Percentiles rank a stretch among this genome's conserved stretches.
These are phyloP conservation scores for Amanita brunnescens DNA, from an alignment of 768 basidiomycete species.

Conservation along the genomic window DNA sequence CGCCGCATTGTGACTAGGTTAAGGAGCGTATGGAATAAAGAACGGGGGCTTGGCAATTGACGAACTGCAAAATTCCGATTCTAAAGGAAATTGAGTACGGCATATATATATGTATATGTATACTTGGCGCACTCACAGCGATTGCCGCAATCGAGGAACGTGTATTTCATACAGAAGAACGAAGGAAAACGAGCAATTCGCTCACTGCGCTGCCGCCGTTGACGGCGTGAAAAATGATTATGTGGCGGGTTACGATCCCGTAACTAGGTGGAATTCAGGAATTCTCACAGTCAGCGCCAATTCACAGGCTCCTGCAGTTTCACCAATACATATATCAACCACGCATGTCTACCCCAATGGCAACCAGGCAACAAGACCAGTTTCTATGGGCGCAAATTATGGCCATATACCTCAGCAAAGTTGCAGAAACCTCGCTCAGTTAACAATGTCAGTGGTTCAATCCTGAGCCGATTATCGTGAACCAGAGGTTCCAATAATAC, in stretches of 20 bases:
- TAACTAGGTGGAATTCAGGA: constrained; percentile 1
- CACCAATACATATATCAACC: not conserved
- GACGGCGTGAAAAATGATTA: not conserved
- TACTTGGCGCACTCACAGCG: not conserved
- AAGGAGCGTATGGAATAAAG: constrained; percentile 10
- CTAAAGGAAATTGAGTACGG: not conserved
- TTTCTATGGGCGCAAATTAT: too few species aligned
- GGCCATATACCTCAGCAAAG: too few species aligned
- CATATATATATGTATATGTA: not conserved
- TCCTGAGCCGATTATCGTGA: too few species aligned
- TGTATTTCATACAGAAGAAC: not conserved
- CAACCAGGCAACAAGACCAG: too few species aligned
- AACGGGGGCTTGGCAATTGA: not conserved
- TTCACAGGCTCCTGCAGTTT: constrained; percentile 4
- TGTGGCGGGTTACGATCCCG: not conserved
- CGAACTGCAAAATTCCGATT: not conserved
- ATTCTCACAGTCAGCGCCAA: too few species aligned
- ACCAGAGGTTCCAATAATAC: too few species aligned
- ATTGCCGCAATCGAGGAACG: not conserved
- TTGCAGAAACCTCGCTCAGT: too few species aligned
- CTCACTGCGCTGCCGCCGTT: not conserved
- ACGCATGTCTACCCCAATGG: too few species aligned
- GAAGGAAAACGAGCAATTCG: not conserved
- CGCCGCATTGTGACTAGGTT: constrained; percentile 14
- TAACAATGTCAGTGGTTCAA: too few species aligned